Conservation (phyloP, 1,284 basidiomycete species). For the Fomitopsis betulina region DNA sequence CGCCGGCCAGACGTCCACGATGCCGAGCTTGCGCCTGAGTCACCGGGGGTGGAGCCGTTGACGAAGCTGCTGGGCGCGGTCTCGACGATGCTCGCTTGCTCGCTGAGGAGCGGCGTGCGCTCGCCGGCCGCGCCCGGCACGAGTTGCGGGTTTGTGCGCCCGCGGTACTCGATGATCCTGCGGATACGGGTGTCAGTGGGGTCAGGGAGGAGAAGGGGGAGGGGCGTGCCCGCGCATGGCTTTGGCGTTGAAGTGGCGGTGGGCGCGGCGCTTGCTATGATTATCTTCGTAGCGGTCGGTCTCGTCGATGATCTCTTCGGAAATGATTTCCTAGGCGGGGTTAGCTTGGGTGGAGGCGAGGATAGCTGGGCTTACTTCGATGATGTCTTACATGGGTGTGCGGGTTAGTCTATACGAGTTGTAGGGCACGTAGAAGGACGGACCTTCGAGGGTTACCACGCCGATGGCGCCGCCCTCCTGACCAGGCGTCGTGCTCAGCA, state of each 20-base stretch:
- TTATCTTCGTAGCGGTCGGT: conserved; percentile 88
- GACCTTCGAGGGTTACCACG: conserved; percentile 77
- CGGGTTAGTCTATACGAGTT: neutral
- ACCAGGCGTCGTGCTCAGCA: conserved; percentile 85
- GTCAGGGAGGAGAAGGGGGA: neutral
- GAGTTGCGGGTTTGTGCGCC: conserved; percentile 14
- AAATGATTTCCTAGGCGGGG: conserved; percentile 67
- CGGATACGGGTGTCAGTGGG: neutral
- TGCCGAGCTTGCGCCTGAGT: neutral
- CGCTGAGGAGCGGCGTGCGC: conserved; percentile 18
- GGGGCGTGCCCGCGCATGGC: conserved; percentile 74
- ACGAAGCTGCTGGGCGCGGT: too few relatives aligned
- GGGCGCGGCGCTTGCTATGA: conserved; percentile 68
- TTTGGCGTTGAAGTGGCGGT: conserved; percentile 65
- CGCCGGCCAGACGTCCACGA: neutral
- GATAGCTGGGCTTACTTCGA: conserved; percentile 41
- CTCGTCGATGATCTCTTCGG: conserved; percentile 88
- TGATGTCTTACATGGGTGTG: conserved; percentile 46
- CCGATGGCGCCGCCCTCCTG: conserved; percentile 77
- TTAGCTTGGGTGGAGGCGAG: neutral
- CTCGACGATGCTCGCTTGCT: conserved; percentile 1
- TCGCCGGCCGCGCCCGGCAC: conserved; percentile 10
- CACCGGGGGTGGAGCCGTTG: too few relatives aligned
- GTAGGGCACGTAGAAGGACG: conserved; percentile 4
- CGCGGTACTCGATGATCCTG: conserved; percentile 25